Conservation (phyloP, 192 early-diverging fungal genomes). For the Coemansia reversa region DNA sequence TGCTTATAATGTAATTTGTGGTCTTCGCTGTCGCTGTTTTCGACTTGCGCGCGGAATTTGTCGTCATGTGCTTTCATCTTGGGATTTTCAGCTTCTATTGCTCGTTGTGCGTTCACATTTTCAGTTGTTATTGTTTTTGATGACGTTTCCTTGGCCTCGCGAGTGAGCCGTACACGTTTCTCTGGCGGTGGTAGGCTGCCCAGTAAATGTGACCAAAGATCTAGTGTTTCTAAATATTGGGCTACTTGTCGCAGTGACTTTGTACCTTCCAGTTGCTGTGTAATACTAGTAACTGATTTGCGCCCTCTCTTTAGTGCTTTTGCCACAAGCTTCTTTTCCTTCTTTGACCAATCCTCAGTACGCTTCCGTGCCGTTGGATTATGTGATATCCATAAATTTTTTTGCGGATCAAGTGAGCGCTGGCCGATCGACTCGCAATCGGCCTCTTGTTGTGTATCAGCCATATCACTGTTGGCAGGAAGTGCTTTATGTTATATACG, state of each 20-base stretch:
- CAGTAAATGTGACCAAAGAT: conserved; percentile 24
- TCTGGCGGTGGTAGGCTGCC: background rate
- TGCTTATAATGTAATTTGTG: background rate
- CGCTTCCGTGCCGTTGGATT: background rate
- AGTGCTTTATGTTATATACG: background rate
- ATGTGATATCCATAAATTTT: background rate
- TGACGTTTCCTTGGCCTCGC: conserved; percentile 3
- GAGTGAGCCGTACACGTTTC: background rate
- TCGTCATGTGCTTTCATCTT: background rate
- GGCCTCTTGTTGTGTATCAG: background rate
- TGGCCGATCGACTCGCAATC: background rate
- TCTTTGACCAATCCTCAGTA: conserved; percentile 23
- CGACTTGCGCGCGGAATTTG: background rate
- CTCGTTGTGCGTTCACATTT: background rate
- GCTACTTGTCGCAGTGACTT: conserved; percentile 48
- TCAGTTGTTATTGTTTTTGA: background rate
- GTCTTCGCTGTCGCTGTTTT: background rate
- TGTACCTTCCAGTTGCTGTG: conserved; percentile 22
- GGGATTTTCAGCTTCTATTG: background rate
- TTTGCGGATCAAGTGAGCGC: background rate
- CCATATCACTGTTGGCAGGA: background rate
- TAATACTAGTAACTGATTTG: conserved; percentile 14
- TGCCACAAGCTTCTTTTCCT: conserved; percentile 32
- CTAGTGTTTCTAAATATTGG: conserved; percentile 34
- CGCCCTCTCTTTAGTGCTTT: conserved; percentile 20